Percentiles rank a stretch among this genome's conserved stretches.
phyloP scores from a whole-genome alignment of 768 basidiomycete genomes.

The Amanita polypyramis region DNA sequence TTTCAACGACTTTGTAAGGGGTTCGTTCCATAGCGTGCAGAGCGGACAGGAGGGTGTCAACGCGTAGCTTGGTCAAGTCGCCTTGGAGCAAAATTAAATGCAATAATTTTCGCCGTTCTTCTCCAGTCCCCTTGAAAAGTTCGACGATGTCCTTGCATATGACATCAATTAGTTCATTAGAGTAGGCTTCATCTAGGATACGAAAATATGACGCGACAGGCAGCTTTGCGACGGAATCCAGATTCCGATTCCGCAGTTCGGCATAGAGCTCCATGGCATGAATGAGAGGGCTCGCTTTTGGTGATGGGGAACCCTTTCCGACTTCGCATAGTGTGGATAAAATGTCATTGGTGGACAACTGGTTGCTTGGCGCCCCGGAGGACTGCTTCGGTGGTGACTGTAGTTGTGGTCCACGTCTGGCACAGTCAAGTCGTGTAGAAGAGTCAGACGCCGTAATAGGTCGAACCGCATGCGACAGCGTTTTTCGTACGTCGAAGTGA shows the following conservation, averaged over 20 bases:
- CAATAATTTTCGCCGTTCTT: neutral
- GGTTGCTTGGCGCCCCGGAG: neutral
- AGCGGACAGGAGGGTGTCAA: neutral
- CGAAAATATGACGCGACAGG: neutral
- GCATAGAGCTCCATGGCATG: neutral
- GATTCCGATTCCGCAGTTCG: neutral
- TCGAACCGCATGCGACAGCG: constrained; percentile 15
- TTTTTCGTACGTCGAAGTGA: constrained; percentile 11
- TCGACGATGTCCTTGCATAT: constrained; percentile 4
- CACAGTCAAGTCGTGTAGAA: constrained; percentile 11
- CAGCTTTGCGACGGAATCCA: neutral
- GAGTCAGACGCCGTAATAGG: constrained; percentile 7
- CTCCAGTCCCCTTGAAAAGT: neutral
- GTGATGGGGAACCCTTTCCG: neutral
- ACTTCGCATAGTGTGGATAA: neutral
- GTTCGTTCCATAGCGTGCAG: neutral
- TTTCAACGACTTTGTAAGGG: constrained; percentile 5
- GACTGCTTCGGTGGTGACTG: neutral
- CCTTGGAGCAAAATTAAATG: neutral
- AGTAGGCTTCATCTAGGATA: constrained; percentile 3
- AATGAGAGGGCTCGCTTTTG: neutral
- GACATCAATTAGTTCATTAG: neutral
- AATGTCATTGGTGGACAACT: neutral
- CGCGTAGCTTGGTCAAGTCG: neutral
- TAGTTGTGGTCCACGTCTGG: neutral